Evolutionary conservation across 768 basidiomycete genomes (phyloP).

Genomic region (Podaxis sp.): DNA sequence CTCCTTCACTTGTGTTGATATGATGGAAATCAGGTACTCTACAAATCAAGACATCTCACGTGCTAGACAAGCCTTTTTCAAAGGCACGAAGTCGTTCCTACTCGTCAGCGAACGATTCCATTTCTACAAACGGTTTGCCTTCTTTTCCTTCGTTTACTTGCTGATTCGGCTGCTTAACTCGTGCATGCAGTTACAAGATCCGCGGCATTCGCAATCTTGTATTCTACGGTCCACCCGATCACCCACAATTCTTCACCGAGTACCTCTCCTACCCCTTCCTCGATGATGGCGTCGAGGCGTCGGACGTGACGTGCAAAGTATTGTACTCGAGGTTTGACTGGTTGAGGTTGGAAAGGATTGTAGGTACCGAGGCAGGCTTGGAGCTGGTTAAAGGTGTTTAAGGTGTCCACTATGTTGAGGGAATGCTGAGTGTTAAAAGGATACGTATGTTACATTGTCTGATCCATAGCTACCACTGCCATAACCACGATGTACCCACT

Average conservation of each 20-base stretch:
- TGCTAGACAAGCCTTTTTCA: constrained; percentile 91
- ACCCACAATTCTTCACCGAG: constrained; percentile 91
- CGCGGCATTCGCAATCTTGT: constrained; percentile 90
- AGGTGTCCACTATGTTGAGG: not conserved
- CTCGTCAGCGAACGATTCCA: constrained; percentile 98
- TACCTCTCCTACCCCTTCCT: constrained; percentile 88
- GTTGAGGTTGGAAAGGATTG: constrained; percentile 85
- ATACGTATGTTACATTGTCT: not conserved
- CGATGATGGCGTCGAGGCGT: constrained; percentile 81
- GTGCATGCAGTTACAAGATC: constrained; percentile 74
- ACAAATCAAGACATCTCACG: constrained; percentile 93
- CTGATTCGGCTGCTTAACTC: not conserved
- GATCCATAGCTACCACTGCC: not conserved
- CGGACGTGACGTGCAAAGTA: constrained; percentile 80
- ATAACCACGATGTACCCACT: not conserved
- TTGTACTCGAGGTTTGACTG: constrained; percentile 89
- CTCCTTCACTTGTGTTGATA: too few relatives aligned
- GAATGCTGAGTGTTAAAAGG: not conserved
- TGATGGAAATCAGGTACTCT: constrained; percentile 62
- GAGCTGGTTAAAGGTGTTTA: constrained; percentile 36
- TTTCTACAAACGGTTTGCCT: constrained; percentile 78
- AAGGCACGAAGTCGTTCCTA: constrained; percentile 80
- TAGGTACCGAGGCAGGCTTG: constrained; percentile 47
- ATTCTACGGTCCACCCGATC: constrained; percentile 91
- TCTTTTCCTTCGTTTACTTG: not conserved